Evolutionary conservation across 2,329 filamentous ascomycete genomes (phyloP), one percentile per base, ranked within the genome.

Genomic region (Cladosporium sp.): DNA sequence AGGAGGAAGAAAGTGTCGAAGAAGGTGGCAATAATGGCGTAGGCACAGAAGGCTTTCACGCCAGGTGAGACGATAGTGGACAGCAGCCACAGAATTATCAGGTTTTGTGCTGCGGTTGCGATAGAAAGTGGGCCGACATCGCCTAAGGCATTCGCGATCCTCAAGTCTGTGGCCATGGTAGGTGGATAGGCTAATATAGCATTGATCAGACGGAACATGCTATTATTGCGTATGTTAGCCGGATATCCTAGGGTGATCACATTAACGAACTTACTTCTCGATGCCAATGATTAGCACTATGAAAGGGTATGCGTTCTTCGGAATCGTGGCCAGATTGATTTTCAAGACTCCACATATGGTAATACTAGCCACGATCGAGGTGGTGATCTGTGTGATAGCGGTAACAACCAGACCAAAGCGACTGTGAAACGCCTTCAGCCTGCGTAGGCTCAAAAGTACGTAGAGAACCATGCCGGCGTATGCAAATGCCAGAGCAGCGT

Each of bases 1-100:
- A 90, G 81, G 20, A 91, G 78, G 66, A 89, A 91, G 66, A 91
- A 85, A 61, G 89, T 88, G 71, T 93, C 89, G 65, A 92, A 87
- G 0, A 88, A 73, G 13, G 90, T 83, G 1, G 89, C 90, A 52
- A 92, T 83, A 2, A 86, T 86, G 3, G 87, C 85, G 70, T 92
- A 93, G 1, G 82, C 82, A 72, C 89, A 92, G 65, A 92, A 91
- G 0, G 86, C 87, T 1, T 85, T 82, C 3, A 91, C 86, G 48
- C 87, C 87, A 0, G 87, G 82, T 4, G 85, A 85, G 1, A 90
- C 87, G 7, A 88, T 70, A 22, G 77, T 80, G 2, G 87, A 88
- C n/a, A 91, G 76, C 1, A 83, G 71, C 65, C 81, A 83, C 8
- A 92, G 75, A 9, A 92, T 80, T 10, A 83, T 65, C 2, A 90